Base-by-base conservation (phyloP, 345 rosid genomes). In the Eucalyptus globulus region DNA sequence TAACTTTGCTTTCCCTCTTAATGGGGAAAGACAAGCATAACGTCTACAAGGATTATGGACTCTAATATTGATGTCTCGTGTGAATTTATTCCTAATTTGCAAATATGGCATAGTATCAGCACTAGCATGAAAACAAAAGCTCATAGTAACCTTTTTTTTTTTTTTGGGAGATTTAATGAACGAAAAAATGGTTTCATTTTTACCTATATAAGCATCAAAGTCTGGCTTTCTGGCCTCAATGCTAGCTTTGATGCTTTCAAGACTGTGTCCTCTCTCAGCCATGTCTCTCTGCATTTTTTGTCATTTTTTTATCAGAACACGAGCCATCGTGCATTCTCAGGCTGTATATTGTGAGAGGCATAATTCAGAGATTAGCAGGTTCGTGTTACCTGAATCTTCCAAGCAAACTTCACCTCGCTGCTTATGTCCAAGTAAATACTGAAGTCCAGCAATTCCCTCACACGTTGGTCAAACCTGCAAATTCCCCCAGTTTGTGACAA, bases 201-300 rank as follows among this genome's bases (percentile, higher is more conserved):
- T 95, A 98, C 99, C 99, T 5, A 98, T 97, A 92, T 94, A 97
- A 26, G 99, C 99, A 91, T 98, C 99, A 51, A 97, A 98, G 87
- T 98, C 99, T 4, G 99, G 98, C 88, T 97, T 97, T 85, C 99
- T 90, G 6, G 99, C 98, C 94, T 97, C 98, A 67, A 98, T 98
- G 92, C 99, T 98, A 1, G 99, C 98, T 91, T 95, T 98, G 93
- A 98, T 98, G 94, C 99, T 97, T 90, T 98, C 99, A 49, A 98
- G 96, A 87, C 98, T 97, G 95, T 98, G 99, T 44, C 99, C 99
- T 95, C 99, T 92, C 93, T 98, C 99, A 43, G 98, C 98, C 99
- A 95, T 97, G 92, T 98, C 99, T 86, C 99, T 97, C 99, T 98
- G 90, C 93, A 91, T 53, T 58, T 76, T 5, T 53, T 80, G 19